These are phyloP conservation scores for Massospora cicadina DNA, from an alignment of 371 early-diverging fungal species.

Conservation along the genomic window DNA sequence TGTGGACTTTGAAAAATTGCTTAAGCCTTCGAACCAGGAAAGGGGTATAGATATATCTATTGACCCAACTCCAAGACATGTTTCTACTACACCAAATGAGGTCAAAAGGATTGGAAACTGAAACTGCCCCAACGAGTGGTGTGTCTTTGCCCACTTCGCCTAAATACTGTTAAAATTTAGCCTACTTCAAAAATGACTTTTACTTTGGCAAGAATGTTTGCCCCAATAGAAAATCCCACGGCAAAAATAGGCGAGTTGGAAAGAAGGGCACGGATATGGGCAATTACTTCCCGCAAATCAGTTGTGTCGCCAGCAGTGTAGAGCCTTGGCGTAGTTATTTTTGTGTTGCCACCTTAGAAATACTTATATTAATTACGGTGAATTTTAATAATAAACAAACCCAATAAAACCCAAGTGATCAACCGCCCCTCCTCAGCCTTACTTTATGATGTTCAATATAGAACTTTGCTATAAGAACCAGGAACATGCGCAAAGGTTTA, in stretches of 20 bases:
- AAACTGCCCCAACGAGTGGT: constrained; percentile 53
- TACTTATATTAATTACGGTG: too few relatives aligned
- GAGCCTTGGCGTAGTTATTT: constrained; percentile 51
- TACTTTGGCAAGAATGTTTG: constrained; percentile 77
- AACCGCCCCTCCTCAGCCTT: too few relatives aligned
- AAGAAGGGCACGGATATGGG: constrained; percentile 28
- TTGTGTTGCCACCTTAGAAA: constrained; percentile 52
- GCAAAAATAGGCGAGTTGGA: constrained; percentile 52
- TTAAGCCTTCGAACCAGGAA: not conserved
- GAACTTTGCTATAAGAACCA: too few relatives aligned
- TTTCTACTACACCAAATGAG: constrained; percentile 22
- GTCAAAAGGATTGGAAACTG: constrained; percentile 79
- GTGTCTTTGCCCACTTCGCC: constrained; percentile 67
- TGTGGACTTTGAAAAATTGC: constrained; percentile 28
- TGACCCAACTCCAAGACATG: not conserved
- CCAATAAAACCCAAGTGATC: too few relatives aligned
- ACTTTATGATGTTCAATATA: too few relatives aligned
- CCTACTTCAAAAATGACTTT: not conserved
- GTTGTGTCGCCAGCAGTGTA: constrained; percentile 71
- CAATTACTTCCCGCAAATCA: constrained; percentile 45
- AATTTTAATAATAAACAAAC: too few relatives aligned
- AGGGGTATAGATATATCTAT: not conserved
- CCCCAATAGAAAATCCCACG: constrained; percentile 77
- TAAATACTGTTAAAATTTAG: constrained; percentile 28
- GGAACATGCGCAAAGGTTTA: too few relatives aligned